A percentile compares a stretch with the other conserved stretches of the same genome.
These are phyloP conservation scores for Coemansia sp. DNA, from an alignment of 192 early-diverging fungal genomes.

Conservation along the genomic window DNA sequence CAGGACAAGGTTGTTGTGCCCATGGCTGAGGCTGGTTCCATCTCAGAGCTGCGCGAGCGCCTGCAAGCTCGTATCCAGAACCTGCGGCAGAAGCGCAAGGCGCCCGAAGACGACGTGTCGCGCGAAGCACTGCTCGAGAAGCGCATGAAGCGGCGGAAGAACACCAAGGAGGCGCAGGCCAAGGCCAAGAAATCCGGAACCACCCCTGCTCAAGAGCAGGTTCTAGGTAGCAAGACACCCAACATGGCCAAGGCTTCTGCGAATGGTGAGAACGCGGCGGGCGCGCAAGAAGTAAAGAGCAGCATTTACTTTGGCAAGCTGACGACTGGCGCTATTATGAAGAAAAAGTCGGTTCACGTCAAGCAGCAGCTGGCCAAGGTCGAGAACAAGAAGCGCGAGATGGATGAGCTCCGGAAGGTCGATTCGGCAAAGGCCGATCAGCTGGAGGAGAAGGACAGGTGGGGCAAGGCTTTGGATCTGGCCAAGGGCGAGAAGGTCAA, in stretches of 20 bases:
- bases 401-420: constrained; percentile 70
- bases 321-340: constrained; percentile 42
- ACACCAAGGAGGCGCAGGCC: constrained; percentile 47
- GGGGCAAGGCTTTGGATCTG: constrained; percentile 79
- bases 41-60: constrained; percentile 63
- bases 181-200: constrained; percentile 37
- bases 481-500: constrained; percentile 92
- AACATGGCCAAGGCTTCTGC: constrained; percentile 4
- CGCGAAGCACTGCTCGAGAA: constrained; percentile 79
- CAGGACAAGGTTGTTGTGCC: constrained; percentile 24
- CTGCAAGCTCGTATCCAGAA: constrained; percentile 67
- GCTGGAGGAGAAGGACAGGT: constrained; percentile 77
- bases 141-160: constrained; percentile 72
- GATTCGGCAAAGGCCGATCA: constrained; percentile 66
- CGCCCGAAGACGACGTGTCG: constrained; percentile 57
- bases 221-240: constrained; percentile 44
- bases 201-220: constrained; percentile 22
- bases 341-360: constrained; percentile 56
- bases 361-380: constrained; percentile 67
- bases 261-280: constrained; percentile 3
- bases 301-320: constrained; percentile 51
- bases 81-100: constrained; percentile 68
- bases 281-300: constrained; percentile 30
- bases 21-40: constrained; percentile 50
- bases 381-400: constrained; percentile 76